These are phyloP conservation scores for Dactylellina cionopaga DNA, from an alignment of 2,329 filamentous ascomycete species.

Conservation along the genomic window DNA sequence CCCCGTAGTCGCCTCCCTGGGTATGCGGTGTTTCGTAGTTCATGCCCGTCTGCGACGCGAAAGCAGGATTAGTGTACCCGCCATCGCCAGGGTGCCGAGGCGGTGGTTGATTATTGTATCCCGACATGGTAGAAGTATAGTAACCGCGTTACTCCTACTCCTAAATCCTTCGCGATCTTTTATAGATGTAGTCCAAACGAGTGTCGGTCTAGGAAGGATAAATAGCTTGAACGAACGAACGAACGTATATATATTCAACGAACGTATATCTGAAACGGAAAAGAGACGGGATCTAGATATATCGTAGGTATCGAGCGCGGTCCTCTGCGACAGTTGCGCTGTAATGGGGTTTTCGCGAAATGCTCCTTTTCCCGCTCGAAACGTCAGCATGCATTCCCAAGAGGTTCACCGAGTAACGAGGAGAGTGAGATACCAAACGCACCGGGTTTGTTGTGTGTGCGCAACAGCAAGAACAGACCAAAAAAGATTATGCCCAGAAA, in stretches of 20 bases:
- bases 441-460: constrained; percentile 5
- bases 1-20: constrained; percentile 23
- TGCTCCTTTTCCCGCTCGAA: no score
- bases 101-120: constrained; percentile 25
- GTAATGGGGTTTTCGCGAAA: no score
- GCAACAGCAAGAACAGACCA: no score
- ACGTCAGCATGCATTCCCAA: no score
- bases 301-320: background rate
- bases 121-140: constrained; percentile 31
- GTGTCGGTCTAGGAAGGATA: constrained; percentile 1
- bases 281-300: background rate
- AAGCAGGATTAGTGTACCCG: constrained; percentile 36
- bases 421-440: background rate
- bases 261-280: constrained; percentile 16
- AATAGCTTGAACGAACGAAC: constrained; percentile 3
- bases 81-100: constrained; percentile 17
- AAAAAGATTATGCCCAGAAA: constrained; percentile 46
- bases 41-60: constrained; percentile 25
- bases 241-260: constrained; percentile 22
- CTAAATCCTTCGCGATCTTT: no score
- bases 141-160: constrained; percentile 5
- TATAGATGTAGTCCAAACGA: constrained; percentile 21
- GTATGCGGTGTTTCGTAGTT: constrained; percentile 29
- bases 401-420: no score
- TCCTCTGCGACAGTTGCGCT: no score